Evolutionary conservation across 306 rosid species (phyloP).

Genomic region (Rosa multiflora): DNA sequence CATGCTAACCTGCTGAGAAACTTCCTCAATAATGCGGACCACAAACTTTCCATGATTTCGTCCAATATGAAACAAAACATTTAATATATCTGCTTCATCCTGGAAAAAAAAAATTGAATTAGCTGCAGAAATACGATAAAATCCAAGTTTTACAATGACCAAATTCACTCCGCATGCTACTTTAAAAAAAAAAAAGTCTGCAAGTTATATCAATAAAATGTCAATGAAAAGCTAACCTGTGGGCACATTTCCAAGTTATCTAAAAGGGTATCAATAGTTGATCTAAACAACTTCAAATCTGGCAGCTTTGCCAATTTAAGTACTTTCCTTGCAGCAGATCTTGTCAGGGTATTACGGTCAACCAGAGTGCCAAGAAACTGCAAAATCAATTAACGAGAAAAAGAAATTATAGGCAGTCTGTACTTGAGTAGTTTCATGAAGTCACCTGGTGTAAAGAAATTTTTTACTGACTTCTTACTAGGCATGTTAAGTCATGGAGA

Average conservation of each 20-base stretch:
- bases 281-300: slow-evolving; percentile 46
- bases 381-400: slow-evolving; percentile 26
- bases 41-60: slow-evolving; percentile 69
- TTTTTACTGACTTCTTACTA: background rate
- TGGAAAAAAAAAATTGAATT: slow-evolving; percentile 35
- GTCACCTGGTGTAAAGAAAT: background rate
- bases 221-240: slow-evolving; percentile 47
- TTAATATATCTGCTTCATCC: slow-evolving; percentile 83
- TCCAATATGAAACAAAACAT: slow-evolving; percentile 67
- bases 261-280: slow-evolving; percentile 55
- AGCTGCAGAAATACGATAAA: slow-evolving; percentile 16
- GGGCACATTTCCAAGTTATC: slow-evolving; percentile 54
- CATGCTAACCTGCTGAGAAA: slow-evolving; percentile 55
- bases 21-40: slow-evolving; percentile 39
- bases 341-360: slow-evolving; percentile 49
- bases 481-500: background rate
- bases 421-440: background rate
- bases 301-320: slow-evolving; percentile 62
- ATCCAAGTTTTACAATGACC: background rate
- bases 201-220: background rate
- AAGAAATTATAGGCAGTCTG: background rate
- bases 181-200: background rate
- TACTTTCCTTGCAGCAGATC: slow-evolving; percentile 59
- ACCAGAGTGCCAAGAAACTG: slow-evolving; percentile 76
- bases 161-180: background rate